These are phyloP conservation scores for Cynara cardunculus DNA, from an alignment of 129 eudicot species.

Conservation along the genomic window DNA sequence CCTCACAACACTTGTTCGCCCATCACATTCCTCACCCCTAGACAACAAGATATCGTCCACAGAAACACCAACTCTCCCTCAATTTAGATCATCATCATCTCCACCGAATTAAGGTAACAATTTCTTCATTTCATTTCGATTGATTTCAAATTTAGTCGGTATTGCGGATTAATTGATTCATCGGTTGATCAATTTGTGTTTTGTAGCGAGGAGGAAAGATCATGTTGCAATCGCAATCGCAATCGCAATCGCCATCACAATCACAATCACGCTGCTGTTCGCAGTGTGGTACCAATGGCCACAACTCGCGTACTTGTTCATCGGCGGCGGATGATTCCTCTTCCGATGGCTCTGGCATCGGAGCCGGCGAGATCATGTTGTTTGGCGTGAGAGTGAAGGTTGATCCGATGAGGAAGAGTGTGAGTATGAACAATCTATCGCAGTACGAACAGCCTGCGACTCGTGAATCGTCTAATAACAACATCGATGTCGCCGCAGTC, in stretches of 20 bases:
- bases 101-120: neutral
- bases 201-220: neutral
- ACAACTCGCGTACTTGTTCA: conserved; percentile 18
- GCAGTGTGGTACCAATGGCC: conserved; percentile 24
- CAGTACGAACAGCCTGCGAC: conserved; percentile 34
- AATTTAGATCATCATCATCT: neutral
- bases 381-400: conserved; percentile 57
- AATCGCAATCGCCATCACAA: neutral
- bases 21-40: conserved; percentile 1
- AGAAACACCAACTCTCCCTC: neutral
- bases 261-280: conserved; percentile 2
- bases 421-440: conserved; percentile 53
- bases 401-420: conserved; percentile 63
- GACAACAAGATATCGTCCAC: neutral
- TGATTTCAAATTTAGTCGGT: neutral
- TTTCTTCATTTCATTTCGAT: neutral
- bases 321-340: conserved; percentile 8
- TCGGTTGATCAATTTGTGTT: conserved; percentile 5
- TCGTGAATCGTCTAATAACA: conserved; percentile 20
- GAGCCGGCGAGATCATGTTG: conserved; percentile 44
- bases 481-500: conserved; percentile 6
- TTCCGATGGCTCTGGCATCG: conserved; percentile 17
- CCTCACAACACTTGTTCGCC: conserved; percentile 18
- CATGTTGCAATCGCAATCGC: neutral
- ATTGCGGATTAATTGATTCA: neutral